Evolutionary conservation across 148 eudicot genomes (phyloP).

Genomic region (Cornus kousa): DNA sequence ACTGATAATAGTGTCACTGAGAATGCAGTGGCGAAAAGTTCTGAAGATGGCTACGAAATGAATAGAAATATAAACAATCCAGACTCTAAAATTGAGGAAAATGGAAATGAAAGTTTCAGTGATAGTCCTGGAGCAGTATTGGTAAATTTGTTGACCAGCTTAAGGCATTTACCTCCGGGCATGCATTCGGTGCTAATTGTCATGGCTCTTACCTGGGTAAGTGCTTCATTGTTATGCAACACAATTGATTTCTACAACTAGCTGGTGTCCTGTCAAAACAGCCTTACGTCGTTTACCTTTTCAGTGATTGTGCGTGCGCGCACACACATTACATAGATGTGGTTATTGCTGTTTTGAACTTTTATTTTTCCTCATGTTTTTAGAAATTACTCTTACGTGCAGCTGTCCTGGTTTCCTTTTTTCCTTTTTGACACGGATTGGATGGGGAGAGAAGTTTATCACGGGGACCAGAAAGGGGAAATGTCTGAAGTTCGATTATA

Average conservation of each 20-base stretch:
- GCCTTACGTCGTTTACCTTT: not conserved
- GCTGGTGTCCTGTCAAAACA: not conserved
- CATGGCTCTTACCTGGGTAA: slow-evolving; percentile 94
- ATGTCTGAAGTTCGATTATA: slow-evolving; percentile 55
- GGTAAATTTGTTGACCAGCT: slow-evolving; percentile 84
- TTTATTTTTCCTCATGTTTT: slow-evolving; percentile 1
- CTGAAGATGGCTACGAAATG: slow-evolving; percentile 21
- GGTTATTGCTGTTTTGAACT: slow-evolving; percentile 1
- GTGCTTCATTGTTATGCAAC: slow-evolving; percentile 9
- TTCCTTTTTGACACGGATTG: slow-evolving; percentile 96
- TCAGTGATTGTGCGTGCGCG: not conserved
- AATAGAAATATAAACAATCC: slow-evolving; percentile 24
- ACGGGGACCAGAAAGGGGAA: slow-evolving; percentile 73
- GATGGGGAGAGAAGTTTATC: slow-evolving; percentile 99
- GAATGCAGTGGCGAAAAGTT: slow-evolving; percentile 21
- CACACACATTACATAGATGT: not conserved
- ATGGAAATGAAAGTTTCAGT: slow-evolving; percentile 39
- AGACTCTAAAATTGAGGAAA: slow-evolving; percentile 39
- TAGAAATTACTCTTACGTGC: slow-evolving; percentile 27
- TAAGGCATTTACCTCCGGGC: slow-evolving; percentile 82
- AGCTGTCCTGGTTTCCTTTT: slow-evolving; percentile 99
- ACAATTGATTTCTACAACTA: not conserved
- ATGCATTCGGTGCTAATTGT: slow-evolving; percentile 91
- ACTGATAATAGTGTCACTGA: slow-evolving; percentile 22
- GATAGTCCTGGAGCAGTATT: slow-evolving; percentile 82